phyloP scores from a whole-genome alignment of 139 green algal genomes.

The Dunaliella primolecta region DNA sequence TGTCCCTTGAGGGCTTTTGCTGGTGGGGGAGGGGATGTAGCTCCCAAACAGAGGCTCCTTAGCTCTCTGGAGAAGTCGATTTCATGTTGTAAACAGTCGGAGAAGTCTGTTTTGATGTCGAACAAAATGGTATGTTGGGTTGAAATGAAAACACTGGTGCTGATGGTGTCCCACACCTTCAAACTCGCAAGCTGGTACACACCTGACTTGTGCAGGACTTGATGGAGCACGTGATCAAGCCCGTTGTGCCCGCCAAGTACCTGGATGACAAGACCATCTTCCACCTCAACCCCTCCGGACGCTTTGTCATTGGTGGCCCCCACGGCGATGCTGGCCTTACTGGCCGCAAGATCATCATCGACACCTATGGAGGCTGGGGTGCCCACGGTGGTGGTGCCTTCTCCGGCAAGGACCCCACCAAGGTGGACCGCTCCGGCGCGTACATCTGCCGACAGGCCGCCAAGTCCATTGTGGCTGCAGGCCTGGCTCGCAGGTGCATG shows the following conservation, averaged over 20 bases:
- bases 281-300: constrained; percentile 97
- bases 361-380: constrained; percentile 99
- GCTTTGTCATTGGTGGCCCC: constrained; percentile 97
- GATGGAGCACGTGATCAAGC: constrained; percentile 99
- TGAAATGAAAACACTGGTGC: no score
- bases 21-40: no score
- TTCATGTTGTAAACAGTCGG: no score
- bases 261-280: constrained; percentile 99
- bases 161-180: no score
- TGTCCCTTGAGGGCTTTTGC: no score
- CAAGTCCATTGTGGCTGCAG: constrained; percentile 93
- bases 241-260: constrained; percentile 95
- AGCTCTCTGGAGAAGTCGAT: no score
- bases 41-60: no score
- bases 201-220: constrained; percentile 47
- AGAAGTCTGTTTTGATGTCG: no score
- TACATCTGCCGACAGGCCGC: constrained; percentile 98
- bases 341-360: constrained; percentile 99
- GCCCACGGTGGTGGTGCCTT: constrained; percentile 98
- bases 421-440: constrained; percentile 85
- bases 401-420: constrained; percentile 91
- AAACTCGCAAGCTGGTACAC: no score
- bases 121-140: no score
- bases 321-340: constrained; percentile 97
- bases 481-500: constrained; percentile 74